These are phyloP conservation scores for Coriolopsis trogii DNA, from an alignment of 1,284 basidiomycete species.

Conservation along the genomic window DNA sequence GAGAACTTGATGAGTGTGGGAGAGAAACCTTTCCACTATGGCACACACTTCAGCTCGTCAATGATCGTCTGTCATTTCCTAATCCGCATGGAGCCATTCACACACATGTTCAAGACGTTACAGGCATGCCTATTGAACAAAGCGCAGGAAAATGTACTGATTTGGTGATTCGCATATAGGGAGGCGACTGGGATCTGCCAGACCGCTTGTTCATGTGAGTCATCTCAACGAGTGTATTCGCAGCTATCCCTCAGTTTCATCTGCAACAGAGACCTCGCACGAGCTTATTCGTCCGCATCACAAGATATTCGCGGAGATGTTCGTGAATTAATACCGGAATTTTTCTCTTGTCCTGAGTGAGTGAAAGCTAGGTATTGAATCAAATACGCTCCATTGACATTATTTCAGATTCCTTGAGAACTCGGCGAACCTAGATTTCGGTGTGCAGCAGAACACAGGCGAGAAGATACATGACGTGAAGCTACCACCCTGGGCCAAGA, in stretches of 20 bases:
- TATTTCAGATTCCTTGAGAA: slow-evolving; percentile 69
- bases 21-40: slow-evolving; percentile 90
- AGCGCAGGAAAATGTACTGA: too few relatives aligned
- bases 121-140: slow-evolving; percentile 47
- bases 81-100: slow-evolving; percentile 89
- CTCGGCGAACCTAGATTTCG: slow-evolving; percentile 79
- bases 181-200: slow-evolving; percentile 96
- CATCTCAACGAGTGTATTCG: neutral
- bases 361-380: too few relatives aligned
- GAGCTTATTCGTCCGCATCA: slow-evolving; percentile 87
- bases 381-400: too few relatives aligned
- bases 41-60: slow-evolving; percentile 95
- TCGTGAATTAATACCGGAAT: slow-evolving; percentile 92
- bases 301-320: slow-evolving; percentile 91
- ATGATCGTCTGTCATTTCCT: slow-evolving; percentile 97
- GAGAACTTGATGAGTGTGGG: slow-evolving; percentile 78
- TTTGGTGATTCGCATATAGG: slow-evolving; percentile 45
- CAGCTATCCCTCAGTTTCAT: neutral
- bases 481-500: slow-evolving; percentile 89
- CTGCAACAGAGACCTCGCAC: slow-evolving; percentile 61
- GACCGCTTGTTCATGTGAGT: slow-evolving; percentile 85
- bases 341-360: slow-evolving; percentile 81
- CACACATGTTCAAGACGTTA: slow-evolving; percentile 89
- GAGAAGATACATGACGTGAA: slow-evolving; percentile 88
- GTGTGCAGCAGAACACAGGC: slow-evolving; percentile 79